Percentiles rank a stretch among this genome's conserved stretches.
phyloP scores from a whole-genome alignment of 768 basidiomycete species.

The Tylopilus intermedius region DNA sequence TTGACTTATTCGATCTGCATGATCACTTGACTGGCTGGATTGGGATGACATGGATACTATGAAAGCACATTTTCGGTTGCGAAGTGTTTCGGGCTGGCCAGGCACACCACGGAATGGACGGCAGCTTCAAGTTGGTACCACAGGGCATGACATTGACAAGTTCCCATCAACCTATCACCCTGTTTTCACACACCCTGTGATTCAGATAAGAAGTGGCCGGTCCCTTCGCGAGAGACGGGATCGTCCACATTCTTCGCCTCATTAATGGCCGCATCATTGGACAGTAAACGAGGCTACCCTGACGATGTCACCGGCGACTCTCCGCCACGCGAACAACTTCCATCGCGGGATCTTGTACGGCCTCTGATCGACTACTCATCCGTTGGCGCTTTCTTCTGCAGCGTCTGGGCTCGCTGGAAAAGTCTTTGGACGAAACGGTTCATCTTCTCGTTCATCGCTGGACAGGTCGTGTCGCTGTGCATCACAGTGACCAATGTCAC shows the following conservation, averaged over 20 bases:
- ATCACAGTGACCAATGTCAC: slow-evolving; percentile 88
- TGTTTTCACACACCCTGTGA: not conserved
- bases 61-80: not conserved
- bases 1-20: slow-evolving; percentile 3
- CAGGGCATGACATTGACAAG: not conserved
- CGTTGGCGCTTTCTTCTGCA: slow-evolving; percentile 44
- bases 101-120: slow-evolving; percentile 1
- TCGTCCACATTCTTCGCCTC: not conserved
- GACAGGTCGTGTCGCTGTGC: slow-evolving; percentile 80
- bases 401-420: slow-evolving; percentile 55
- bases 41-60: too few species aligned
- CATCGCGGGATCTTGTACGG: slow-evolving; percentile 22
- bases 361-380: slow-evolving; percentile 70
- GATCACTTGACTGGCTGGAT: too few species aligned
- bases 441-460: slow-evolving; percentile 62
- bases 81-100: not conserved
- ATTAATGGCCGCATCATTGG: slow-evolving; percentile 19
- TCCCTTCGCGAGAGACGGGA: not conserved
- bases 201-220: slow-evolving; percentile 11
- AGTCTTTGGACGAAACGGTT: slow-evolving; percentile 80
- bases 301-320: slow-evolving; percentile 9
- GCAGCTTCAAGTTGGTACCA: slow-evolving; percentile 8
- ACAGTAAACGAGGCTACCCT: slow-evolving; percentile 20
- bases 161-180: slow-evolving; percentile 5
- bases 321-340: not conserved